phyloP scores from a whole-genome alignment of 805 yeast genomes.

The Wickerhamiella bombiphila region DNA sequence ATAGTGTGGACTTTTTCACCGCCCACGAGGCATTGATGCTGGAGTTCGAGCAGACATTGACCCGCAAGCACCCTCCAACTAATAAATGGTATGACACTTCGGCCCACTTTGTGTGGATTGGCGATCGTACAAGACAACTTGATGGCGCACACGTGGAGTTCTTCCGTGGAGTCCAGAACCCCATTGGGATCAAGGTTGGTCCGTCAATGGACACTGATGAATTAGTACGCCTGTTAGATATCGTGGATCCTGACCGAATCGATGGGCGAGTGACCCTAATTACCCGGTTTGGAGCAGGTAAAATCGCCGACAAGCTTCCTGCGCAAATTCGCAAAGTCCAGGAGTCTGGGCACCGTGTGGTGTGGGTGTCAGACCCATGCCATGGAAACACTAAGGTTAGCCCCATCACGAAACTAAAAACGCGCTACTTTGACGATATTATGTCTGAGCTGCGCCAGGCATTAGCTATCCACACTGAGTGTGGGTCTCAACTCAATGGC shows the following conservation, averaged over 20 bases:
- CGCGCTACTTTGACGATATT: conserved; percentile 31
- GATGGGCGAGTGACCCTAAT: conserved; percentile 29
- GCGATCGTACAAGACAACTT: conserved; percentile 31
- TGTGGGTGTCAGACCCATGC: conserved; percentile 33
- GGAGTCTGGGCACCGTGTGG: conserved; percentile 27
- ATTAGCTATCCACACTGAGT: conserved; percentile 24
- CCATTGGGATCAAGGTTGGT: conserved; percentile 32
- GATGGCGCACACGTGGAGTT: conserved; percentile 34
- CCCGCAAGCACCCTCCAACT: conserved; percentile 22
- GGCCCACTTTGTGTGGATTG: conserved; percentile 32
- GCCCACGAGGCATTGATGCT: conserved; percentile 30
- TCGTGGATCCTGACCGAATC: conserved; percentile 27
- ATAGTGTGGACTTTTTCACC: conserved; percentile 27
- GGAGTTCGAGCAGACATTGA: conserved; percentile 29
- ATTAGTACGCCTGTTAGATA: conserved; percentile 25
- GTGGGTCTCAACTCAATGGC: conserved; percentile 25
- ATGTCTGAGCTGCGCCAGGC: conserved; percentile 27
- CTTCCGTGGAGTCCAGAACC: conserved; percentile 30
- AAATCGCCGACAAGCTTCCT: conserved; percentile 25
- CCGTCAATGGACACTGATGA: conserved; percentile 28
- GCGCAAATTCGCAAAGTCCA: conserved; percentile 28
- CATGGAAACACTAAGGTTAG: conserved; percentile 31
- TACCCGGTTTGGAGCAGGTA: conserved; percentile 29
- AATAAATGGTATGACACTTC: conserved; percentile 28
- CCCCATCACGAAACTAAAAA: conserved; percentile 26